Evolutionary conservation across 1,139 yeast species (phyloP), one percentile per base, ranked within the genome.

Genomic region (Arxiozyma bovina): DNA sequence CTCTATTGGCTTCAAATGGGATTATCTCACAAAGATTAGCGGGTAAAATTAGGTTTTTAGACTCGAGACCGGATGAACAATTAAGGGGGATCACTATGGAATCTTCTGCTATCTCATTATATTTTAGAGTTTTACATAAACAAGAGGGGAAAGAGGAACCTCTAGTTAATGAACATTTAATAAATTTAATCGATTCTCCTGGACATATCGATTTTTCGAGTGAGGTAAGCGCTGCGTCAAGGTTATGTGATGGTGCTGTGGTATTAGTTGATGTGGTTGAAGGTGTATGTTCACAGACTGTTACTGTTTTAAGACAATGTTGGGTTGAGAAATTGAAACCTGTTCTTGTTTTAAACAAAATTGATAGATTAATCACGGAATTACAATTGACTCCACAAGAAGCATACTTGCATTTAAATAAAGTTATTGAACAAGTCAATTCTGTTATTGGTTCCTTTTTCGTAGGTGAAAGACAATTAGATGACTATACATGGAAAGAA

Each of bases 121-220:
- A 87, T 67, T 91, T 90, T 70, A 81, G 83, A 63, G 79, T 85
- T 3, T 69, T 82, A 64, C 79, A 80, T 52, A 74, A 78, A 63
- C 74, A 73, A 50, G 70, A 69, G 43, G 69, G 70, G 51, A 73
- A 72, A 3, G 76, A 74, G 21, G 71, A 71, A 48, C 71, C 79
- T 12, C 72, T 74, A 34, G 79, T 85, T 41, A 81, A 79, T 45
- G 96, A 93, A 65, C 88, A 89, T 71, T 74, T 93, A 55, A 85
- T 94, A 68, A 94, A 94, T 65, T 77, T 94, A 64, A 91, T 94
- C 54, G 99, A 94, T 71, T 93, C 98, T 0, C 99, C 99, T 0
- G 99, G 99, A 11, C 99, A 94, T 67, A 90, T 94, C 61, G 99
- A 94, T 70, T 94, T 94, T 68, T 86, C 96, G 0, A 86, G 95